phyloP scores from a whole-genome alignment of 2,329 filamentous ascomycete genomes.

The Microsporum ferrugineum region DNA sequence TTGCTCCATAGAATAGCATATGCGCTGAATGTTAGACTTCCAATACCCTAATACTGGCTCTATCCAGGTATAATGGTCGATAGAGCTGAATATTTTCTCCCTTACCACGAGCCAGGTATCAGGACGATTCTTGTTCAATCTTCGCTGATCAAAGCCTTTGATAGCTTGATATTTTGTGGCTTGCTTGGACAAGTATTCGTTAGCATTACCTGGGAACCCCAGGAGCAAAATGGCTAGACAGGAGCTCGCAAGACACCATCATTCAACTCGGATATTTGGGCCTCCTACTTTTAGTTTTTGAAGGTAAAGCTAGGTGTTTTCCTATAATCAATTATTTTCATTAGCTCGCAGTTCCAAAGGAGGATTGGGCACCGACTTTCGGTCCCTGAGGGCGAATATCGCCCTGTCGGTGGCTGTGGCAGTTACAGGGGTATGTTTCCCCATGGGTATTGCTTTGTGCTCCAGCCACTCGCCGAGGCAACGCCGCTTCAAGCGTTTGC shows the following conservation, averaged over 20 bases:
- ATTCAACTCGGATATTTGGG: conserved; percentile 62
- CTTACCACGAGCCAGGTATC: conserved; percentile 55
- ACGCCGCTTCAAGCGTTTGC: conserved; percentile 55
- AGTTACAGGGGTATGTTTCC: conserved; percentile 51
- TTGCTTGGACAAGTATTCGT: conserved; percentile 61
- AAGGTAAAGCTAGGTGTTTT: conserved; percentile 31
- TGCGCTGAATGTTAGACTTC: not conserved
- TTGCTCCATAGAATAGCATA: not conserved
- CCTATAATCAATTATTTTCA: not conserved
- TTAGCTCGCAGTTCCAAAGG: not conserved
- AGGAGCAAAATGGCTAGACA: conserved; percentile 48
- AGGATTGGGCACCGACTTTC: conserved; percentile 46
- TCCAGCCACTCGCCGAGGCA: conserved; percentile 41
- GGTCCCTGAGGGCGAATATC: conserved; percentile 48
- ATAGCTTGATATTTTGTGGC: conserved; percentile 55
- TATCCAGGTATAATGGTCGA: not conserved
- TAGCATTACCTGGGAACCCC: conserved; percentile 58
- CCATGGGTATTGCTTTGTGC: conserved; percentile 54
- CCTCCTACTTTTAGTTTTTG: conserved; percentile 59
- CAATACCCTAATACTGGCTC: not conserved
- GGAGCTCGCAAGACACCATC: conserved; percentile 43
- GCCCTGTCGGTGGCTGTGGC: conserved; percentile 52
- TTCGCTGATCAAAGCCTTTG: conserved; percentile 49
- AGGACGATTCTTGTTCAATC: conserved; percentile 47
- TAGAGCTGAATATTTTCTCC: conserved; percentile 23